Percentiles rank a stretch among this genome's conserved stretches.
These are phyloP conservation scores for Cyclotella distinguenda DNA, from an alignment of 108 stramenopile genomes.

Conservation along the genomic window DNA sequence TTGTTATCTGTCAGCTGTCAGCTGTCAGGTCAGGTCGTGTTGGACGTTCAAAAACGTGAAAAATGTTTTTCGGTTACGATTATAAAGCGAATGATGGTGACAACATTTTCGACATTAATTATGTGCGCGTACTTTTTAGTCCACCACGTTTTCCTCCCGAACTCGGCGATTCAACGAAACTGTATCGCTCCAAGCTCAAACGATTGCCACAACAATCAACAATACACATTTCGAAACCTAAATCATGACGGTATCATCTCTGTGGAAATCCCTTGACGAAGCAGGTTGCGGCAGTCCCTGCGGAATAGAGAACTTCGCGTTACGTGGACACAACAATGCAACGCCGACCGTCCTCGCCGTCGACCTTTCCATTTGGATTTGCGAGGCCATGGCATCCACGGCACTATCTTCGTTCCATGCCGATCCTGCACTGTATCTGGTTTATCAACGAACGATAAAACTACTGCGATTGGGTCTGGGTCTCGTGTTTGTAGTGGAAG, in stretches of 20 bases:
- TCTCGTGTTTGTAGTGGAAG: conserved; percentile 94
- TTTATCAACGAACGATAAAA: conserved; percentile 79
- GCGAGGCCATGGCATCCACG: conserved; percentile 66
- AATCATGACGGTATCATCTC: conserved; percentile 75
- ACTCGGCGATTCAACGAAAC: too few species aligned
- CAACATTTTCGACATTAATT: too few species aligned
- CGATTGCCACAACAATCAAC: too few species aligned
- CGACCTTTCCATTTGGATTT: conserved; percentile 94
- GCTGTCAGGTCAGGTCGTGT: too few species aligned
- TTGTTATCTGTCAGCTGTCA: too few species aligned
- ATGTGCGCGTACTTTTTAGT: too few species aligned
- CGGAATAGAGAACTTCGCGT: conserved; percentile 51
- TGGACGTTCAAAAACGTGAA: too few species aligned
- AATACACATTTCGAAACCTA: too few species aligned
- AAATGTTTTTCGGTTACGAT: too few species aligned
- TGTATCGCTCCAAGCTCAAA: too few species aligned
- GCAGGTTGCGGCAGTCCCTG: conserved; percentile 70
- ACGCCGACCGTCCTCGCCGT: conserved; percentile 76
- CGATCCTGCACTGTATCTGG: conserved; percentile 71
- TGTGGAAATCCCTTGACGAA: conserved; percentile 75
- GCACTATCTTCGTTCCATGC: conserved; percentile 58
- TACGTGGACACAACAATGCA: conserved; percentile 1
- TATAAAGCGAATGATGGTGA: too few species aligned
- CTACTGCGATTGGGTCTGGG: conserved; percentile 85
- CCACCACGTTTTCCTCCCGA: too few species aligned